Percentiles rank a stretch among this genome's conserved stretches.
Evolutionary conservation across 805 yeast species (phyloP).

Genomic region (Teunomyces pallodes): DNA sequence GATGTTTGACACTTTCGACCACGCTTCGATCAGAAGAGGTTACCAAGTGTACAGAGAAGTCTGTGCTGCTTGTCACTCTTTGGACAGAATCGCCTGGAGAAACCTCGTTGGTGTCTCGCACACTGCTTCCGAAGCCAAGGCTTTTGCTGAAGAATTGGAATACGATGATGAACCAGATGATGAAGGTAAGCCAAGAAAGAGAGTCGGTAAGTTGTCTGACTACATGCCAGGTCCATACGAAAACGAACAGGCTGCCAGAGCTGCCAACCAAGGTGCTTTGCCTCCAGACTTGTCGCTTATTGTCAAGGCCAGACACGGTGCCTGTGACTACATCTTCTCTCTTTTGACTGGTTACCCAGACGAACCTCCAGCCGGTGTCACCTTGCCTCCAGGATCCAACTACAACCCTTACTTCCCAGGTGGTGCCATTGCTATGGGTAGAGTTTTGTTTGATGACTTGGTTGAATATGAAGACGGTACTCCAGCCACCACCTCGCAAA

Average conservation of each 20-base stretch:
- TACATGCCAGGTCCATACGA: conserved; percentile 92
- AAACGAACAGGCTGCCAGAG: conserved; percentile 99
- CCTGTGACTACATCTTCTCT: conserved; percentile 90
- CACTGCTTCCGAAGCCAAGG: conserved; percentile 84
- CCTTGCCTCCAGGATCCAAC: conserved; percentile 89
- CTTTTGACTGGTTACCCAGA: conserved; percentile 98
- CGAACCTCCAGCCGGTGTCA: conserved; percentile 97
- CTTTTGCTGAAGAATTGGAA: conserved; percentile 93
- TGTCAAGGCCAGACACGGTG: conserved; percentile 99
- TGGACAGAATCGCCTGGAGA: conserved; percentile 98
- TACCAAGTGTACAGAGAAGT: conserved; percentile 98
- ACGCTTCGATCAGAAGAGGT: conserved; percentile 96
- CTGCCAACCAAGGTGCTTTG: conserved; percentile 98
- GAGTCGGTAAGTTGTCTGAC: conserved; percentile 97
- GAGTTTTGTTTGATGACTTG: conserved; percentile 94
- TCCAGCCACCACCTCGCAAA: conserved; percentile 96
- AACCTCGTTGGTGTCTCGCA: conserved; percentile 95
- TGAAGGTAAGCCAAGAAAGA: conserved; percentile 96
- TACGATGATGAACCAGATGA: conserved; percentile 96
- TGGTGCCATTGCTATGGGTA: conserved; percentile 98
- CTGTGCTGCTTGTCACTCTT: conserved; percentile 98
- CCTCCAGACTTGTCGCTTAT: conserved; percentile 97
- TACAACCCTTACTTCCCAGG: conserved; percentile 99
- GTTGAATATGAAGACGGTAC: conserved; percentile 99
- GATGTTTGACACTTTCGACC: conserved; percentile 87